Base-by-base conservation (phyloP, 495 filamentous ascomycete genomes). In the Neurospora sp. region DNA sequence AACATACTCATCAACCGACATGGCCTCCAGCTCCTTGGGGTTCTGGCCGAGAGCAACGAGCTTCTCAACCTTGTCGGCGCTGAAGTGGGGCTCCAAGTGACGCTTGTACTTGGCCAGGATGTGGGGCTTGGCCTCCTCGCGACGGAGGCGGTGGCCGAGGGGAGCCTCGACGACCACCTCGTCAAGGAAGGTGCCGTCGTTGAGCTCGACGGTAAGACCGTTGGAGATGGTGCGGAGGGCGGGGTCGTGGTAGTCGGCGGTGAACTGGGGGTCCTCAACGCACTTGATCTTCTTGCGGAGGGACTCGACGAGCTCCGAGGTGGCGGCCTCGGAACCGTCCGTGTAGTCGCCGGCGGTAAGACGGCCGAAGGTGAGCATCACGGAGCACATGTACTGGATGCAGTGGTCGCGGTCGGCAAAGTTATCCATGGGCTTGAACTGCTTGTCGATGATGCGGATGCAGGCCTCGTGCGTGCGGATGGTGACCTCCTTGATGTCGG, bases 391-490 rank as follows among this genome's bases (percentile, higher is more conserved):
- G 87, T 99, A 99, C 84, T 97, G 96, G 75, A 99, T 95, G 85
- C 96, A 99, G 87, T 98, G 96, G 83, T 99, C 96, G 74, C 96
- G 94, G 83, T 99, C 96, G 74, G 96, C 96, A 79, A 97, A 99
- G 87, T 99, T 99, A 86, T 98, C 94, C 92, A 99, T 94, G 73
- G 94, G 91, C 87, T 98, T 98, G 87, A 97, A 96, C 84, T 98
- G 96, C 88, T 99, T 99, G 88, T 99, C 96, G 79, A 99, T 99
- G 83, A 99, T 99, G 70, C 96, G 93, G 77, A 98, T 89, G 83
- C 96, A 98, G 41, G 96, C 96, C 83, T 99, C 96, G 84, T 99
- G 96, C 2, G 96, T 99, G 75, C 96, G 91, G 88, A 95, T 97
- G 74, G 90, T 92, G 78, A 99, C 88, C 69, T 86, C 88, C 84